Percentiles rank a stretch among this genome's conserved stretches.
Evolutionary conservation across 352 stramenopile species (phyloP).

Genomic region (Phytophthora citrophthora): DNA sequence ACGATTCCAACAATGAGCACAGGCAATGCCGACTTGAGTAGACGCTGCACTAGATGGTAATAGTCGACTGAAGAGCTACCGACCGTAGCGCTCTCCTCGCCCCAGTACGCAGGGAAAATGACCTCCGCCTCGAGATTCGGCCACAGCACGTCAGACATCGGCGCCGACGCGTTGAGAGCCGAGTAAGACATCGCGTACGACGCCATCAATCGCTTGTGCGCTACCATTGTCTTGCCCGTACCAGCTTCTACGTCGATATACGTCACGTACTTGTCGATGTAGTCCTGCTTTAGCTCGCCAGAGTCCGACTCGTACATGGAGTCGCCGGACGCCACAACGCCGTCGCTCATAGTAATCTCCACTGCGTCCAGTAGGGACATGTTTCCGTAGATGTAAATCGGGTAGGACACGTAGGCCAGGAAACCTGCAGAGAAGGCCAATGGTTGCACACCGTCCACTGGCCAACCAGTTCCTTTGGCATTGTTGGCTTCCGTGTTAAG

Average conservation of each 20-base stretch:
- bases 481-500: slow-evolving; percentile 34
- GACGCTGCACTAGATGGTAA: slow-evolving; percentile 47
- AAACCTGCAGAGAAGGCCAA: slow-evolving; percentile 68
- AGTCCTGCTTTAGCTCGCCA: slow-evolving; percentile 48
- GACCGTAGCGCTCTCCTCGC: slow-evolving; percentile 51
- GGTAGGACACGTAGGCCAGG: slow-evolving; percentile 70
- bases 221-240: slow-evolving; percentile 77
- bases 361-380: slow-evolving; percentile 47
- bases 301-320: slow-evolving; percentile 52
- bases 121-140: slow-evolving; percentile 59
- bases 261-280: slow-evolving; percentile 60
- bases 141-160: slow-evolving; percentile 74
- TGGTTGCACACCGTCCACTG: slow-evolving; percentile 72
- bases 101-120: slow-evolving; percentile 66
- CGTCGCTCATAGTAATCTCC: slow-evolving; percentile 62
- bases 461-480: slow-evolving; percentile 50
- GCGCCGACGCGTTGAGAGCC: slow-evolving; percentile 26
- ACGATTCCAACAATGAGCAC: slow-evolving; percentile 57
- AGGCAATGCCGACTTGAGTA: slow-evolving; percentile 52
- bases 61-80: slow-evolving; percentile 36
- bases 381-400: slow-evolving; percentile 70
- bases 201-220: slow-evolving; percentile 63
- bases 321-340: slow-evolving; percentile 32
- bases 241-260: slow-evolving; percentile 66
- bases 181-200: slow-evolving; percentile 65